A percentile compares a stretch with the other conserved stretches of the same genome.
Conservation (phyloP, 305 asterid species). For the Fraxinus dipetala region DNA sequence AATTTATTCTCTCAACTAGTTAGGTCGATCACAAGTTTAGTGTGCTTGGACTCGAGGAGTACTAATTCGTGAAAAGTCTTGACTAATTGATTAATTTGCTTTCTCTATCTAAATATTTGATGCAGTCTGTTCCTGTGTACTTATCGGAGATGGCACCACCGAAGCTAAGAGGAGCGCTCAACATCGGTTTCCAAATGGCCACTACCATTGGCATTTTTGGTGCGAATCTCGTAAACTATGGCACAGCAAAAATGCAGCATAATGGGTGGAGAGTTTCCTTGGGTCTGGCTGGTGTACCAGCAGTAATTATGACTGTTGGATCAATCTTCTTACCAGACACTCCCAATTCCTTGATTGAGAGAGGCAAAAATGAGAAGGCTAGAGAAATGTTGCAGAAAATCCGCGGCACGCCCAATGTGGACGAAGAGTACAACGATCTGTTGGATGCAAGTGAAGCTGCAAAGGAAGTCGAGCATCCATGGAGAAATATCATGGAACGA, state of each 20-base stretch:
- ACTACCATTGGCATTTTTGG: slow-evolving; percentile 50
- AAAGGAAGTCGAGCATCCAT: slow-evolving; percentile 29
- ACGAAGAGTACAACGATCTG: slow-evolving; percentile 44
- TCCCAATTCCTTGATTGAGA: slow-evolving; percentile 55
- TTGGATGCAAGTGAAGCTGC: slow-evolving; percentile 56
- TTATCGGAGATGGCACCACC: slow-evolving; percentile 78
- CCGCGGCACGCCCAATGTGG: slow-evolving; percentile 45
- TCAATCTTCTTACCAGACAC: slow-evolving; percentile 58
- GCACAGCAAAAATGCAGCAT: slow-evolving; percentile 41
- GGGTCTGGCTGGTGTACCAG: slow-evolving; percentile 60
- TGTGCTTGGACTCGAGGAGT: not conserved
- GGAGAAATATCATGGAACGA: slow-evolving; percentile 30
- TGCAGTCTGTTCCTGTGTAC: slow-evolving; percentile 61
- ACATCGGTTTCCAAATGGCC: slow-evolving; percentile 67
- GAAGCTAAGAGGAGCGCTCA: slow-evolving; percentile 58
- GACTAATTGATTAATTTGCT: not conserved
- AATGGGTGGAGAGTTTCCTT: slow-evolving; percentile 66
- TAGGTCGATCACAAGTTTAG: not conserved
- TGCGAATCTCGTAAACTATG: slow-evolving; percentile 58
- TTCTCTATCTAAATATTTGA: not conserved
- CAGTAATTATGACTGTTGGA: slow-evolving; percentile 52
- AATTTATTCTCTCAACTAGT: not conserved
- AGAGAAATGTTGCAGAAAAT: slow-evolving; percentile 37
- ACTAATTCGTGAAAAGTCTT: not conserved
- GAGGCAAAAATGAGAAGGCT: slow-evolving; percentile 46